Evolutionary conservation across 495 filamentous ascomycete species (phyloP).

Genomic region (Penicillium atrosanguineum): DNA sequence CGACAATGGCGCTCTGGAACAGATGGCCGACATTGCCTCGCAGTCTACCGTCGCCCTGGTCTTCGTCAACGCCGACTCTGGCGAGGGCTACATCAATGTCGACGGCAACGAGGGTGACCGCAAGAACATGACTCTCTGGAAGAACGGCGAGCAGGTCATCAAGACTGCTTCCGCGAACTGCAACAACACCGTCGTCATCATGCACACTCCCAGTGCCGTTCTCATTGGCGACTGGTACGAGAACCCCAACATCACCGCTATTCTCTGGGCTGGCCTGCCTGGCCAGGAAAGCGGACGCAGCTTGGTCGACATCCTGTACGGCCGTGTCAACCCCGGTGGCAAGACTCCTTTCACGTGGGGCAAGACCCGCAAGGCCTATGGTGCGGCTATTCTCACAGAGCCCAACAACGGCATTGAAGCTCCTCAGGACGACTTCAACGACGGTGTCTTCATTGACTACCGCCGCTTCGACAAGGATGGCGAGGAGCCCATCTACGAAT

Average conservation of each 20-base stretch:
- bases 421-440: constrained; percentile 79
- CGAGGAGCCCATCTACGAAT: constrained; percentile 80
- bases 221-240: constrained; percentile 73
- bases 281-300: constrained; percentile 90
- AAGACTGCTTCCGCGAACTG: constrained; percentile 70
- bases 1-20: constrained; percentile 64
- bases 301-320: constrained; percentile 90
- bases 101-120: constrained; percentile 88
- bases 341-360: constrained; percentile 91
- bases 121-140: constrained; percentile 91
- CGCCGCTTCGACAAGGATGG: constrained; percentile 77
- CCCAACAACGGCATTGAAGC: constrained; percentile 67
- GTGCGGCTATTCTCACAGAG: constrained; percentile 68
- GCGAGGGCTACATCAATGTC: constrained; percentile 81
- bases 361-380: constrained; percentile 68
- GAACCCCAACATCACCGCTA: constrained; percentile 89
- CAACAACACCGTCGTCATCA: constrained; percentile 90
- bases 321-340: constrained; percentile 78
- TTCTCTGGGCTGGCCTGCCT: constrained; percentile 90
- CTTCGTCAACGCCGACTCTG: constrained; percentile 84
- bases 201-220: constrained; percentile 83
- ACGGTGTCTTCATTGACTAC: constrained; percentile 94
- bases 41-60: constrained; percentile 75
- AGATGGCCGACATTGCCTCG: constrained; percentile 59
- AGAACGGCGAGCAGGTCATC: constrained; percentile 75